These are phyloP conservation scores for Spencermartinsiella ligniputridi DNA, from an alignment of 1,139 yeast genomes.

Conservation along the genomic window DNA sequence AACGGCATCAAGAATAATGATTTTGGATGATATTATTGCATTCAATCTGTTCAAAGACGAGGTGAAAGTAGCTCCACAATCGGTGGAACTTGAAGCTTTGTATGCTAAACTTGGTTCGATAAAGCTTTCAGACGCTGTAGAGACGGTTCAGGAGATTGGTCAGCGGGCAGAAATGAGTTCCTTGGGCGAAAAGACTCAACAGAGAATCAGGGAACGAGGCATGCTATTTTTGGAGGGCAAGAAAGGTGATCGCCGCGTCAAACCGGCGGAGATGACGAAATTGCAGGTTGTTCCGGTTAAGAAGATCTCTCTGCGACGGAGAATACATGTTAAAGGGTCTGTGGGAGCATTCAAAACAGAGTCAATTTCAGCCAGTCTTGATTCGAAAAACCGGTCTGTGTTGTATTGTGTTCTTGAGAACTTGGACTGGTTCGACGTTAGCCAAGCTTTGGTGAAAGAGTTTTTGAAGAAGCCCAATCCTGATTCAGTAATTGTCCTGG, in stretches of 20 bases:
- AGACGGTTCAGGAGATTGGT: slow-evolving; percentile 24
- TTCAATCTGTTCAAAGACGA: slow-evolving; percentile 34
- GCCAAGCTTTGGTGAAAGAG: slow-evolving; percentile 32
- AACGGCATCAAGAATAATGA: slow-evolving; percentile 30
- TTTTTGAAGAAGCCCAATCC: slow-evolving; percentile 33
- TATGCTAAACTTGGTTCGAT: slow-evolving; percentile 31
- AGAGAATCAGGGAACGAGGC: slow-evolving; percentile 27
- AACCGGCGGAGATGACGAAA: slow-evolving; percentile 14
- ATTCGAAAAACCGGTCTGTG: slow-evolving; percentile 9
- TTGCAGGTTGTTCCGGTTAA: slow-evolving; percentile 27
- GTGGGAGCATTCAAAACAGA: slow-evolving; percentile 13
- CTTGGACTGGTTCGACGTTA: slow-evolving; percentile 38
- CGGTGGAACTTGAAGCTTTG: slow-evolving; percentile 29
- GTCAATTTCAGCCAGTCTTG: slow-evolving; percentile 23
- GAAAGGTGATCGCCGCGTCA: slow-evolving; percentile 15
- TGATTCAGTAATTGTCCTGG: slow-evolving; percentile 38
- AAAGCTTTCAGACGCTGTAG: slow-evolving; percentile 25
- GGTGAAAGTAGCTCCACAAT: slow-evolving; percentile 37
- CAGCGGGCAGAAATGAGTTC: slow-evolving; percentile 8
- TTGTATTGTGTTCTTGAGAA: slow-evolving; percentile 19
- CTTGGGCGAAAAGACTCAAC: slow-evolving; percentile 12
- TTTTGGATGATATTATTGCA: slow-evolving; percentile 38
- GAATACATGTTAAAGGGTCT: slow-evolving; percentile 21
- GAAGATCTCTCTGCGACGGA: slow-evolving; percentile 26
- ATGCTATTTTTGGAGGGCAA: slow-evolving; percentile 33